Percentiles rank a stretch among this genome's conserved stretches.
These are phyloP conservation scores for Tetrapisispora taiwanensis DNA, from an alignment of 805 yeast species.

Conservation along the genomic window DNA sequence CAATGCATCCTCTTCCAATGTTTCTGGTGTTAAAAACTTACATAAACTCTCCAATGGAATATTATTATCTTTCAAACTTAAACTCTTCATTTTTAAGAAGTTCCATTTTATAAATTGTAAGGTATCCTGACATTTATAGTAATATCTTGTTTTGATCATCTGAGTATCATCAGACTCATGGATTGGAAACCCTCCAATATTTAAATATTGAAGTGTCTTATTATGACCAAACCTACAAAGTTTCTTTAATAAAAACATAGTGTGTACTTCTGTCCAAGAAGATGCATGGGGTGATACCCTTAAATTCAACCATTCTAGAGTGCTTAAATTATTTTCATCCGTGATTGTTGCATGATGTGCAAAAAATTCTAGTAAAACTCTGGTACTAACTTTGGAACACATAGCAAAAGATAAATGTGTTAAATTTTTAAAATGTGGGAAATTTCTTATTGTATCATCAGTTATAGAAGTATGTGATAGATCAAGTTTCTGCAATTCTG, in stretches of 20 bases:
- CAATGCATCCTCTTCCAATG: not conserved
- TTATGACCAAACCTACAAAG: constrained; percentile 31
- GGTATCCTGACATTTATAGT: constrained; percentile 26
- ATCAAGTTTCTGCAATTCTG: constrained; percentile 60
- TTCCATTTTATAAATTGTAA: constrained; percentile 33
- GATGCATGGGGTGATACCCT: constrained; percentile 56
- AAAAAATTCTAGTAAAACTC: constrained; percentile 59
- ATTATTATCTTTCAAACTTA: constrained; percentile 29
- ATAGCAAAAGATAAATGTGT: constrained; percentile 65
- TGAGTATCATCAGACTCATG: constrained; percentile 23
- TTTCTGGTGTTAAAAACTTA: constrained; percentile 26
- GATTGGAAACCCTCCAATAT: constrained; percentile 58
- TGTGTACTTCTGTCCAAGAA: constrained; percentile 42
- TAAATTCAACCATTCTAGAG: constrained; percentile 56
- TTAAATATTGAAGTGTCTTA: constrained; percentile 35
- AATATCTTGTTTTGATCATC: constrained; percentile 19
- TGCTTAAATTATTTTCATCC: constrained; percentile 30
- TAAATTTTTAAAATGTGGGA: constrained; percentile 49
- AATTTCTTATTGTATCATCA: constrained; percentile 43
- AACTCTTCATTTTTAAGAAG: constrained; percentile 30
- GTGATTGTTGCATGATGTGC: constrained; percentile 58
- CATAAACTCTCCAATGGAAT: constrained; percentile 27
- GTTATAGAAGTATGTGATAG: constrained; percentile 72
- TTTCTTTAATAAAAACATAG: constrained; percentile 35
- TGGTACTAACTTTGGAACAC: constrained; percentile 59